A percentile compares a stretch with the other conserved stretches of the same genome.
Evolutionary conservation across 257 asterid species (phyloP).

Genomic region (Lycium barbarum): DNA sequence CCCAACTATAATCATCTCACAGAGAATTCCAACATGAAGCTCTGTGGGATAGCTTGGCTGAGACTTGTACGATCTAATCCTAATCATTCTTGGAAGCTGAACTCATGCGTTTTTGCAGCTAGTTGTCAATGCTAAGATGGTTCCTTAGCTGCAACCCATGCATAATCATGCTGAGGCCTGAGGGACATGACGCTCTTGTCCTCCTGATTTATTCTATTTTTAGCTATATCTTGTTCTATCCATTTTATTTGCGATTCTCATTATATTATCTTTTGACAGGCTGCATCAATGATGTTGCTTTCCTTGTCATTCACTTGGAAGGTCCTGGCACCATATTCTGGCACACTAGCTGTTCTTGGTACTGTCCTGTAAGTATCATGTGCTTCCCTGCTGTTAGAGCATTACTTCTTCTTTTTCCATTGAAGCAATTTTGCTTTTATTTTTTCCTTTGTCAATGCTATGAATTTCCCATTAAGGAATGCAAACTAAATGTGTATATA

Average conservation of each 20-base stretch:
- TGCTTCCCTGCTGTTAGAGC: constrained; percentile 28
- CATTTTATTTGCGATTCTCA: constrained; percentile 21
- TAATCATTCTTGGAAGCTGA: constrained; percentile 14
- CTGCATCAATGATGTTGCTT: constrained; percentile 90
- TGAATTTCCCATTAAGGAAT: not conserved
- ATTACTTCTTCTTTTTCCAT: constrained; percentile 1
- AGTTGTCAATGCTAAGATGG: constrained; percentile 14
- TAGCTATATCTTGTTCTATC: constrained; percentile 22
- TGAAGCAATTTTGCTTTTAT: not conserved
- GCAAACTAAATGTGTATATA: not conserved
- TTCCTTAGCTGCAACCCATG: constrained; percentile 19
- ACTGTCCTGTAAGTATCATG: constrained; percentile 76
- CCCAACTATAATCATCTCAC: not conserved
- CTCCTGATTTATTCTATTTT: constrained; percentile 23
- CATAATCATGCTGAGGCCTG: constrained; percentile 19
- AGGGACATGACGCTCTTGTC: not conserved
- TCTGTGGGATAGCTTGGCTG: constrained; percentile 14
- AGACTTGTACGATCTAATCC: not conserved
- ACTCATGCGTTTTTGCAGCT: not conserved
- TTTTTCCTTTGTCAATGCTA: not conserved
- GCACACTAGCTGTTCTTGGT: constrained; percentile 81
- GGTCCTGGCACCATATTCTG: constrained; percentile 81
- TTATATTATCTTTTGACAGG: constrained; percentile 50
- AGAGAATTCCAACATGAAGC: constrained; percentile 19
- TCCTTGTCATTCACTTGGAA: constrained; percentile 83